Base-by-base conservation (phyloP, 306 rosid genomes). In the Senna siamea region DNA sequence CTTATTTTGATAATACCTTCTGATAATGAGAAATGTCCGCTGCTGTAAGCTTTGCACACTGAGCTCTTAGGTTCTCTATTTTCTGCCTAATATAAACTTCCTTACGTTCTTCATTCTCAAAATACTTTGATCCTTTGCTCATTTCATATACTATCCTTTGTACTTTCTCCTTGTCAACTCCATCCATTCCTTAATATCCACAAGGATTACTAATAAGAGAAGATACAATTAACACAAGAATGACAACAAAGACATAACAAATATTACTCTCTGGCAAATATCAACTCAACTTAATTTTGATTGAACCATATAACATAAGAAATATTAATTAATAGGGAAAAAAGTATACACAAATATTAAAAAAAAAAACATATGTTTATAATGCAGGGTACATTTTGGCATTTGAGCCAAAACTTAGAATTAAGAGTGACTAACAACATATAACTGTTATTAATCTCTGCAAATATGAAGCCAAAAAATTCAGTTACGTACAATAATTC, bases 61-160 rank as follows among this genome's bases (percentile, higher is more conserved):
- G 92, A 73, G 81, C 74, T 34, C 81, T 82, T 75, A 94, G 70
- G 75, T 80, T 89, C 41, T 94, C 86, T n/a, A 94, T 71, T 88
- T 89, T 94, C 54, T 87, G 90, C 56, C 38, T 79, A 6, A 88
- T 91, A 67, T 80, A 84, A 66, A 87, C 89, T 79, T 91, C 95
- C 67, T 89, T 94, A n/a, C 97, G 89, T 52, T 89, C 95, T 86
- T 94, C 97, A 35, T 88, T 89, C 86, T 88, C 83, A 20, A 91
- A 91, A 80, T 85, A 94, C 85, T 89, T 89, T 4, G 98, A 94
- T 44, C 98, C 98, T 89, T 87, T 91, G 73, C 98, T 94, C 98
- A 94, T 88, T 69, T 91, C 95, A 59, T 94, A 94, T 15, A 91
- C 97, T 17, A 87, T 10, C 81, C 87, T 87, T 74, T 94, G 96